Evolutionary conservation across 192 early-diverging fungal species (phyloP).

Genomic region (Coemansia sp.): DNA sequence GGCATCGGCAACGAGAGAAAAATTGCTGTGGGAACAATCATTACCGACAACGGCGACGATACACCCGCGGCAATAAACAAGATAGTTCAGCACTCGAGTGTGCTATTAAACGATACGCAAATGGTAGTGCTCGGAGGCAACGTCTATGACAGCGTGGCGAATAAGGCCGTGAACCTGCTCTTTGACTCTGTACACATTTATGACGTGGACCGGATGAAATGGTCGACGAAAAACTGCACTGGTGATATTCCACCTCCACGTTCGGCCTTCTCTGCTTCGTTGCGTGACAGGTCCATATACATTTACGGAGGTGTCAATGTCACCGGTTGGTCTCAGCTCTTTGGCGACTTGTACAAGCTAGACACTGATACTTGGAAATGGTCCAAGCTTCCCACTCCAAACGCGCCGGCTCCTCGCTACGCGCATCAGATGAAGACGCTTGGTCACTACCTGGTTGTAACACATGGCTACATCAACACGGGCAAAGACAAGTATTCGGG

Average conservation of each 20-base stretch:
- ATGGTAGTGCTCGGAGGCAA: conserved; percentile 51
- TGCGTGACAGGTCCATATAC: conserved; percentile 25
- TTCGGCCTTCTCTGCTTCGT: conserved; percentile 27
- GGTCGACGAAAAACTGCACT: conserved; percentile 25
- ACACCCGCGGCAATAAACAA: conserved; percentile 20
- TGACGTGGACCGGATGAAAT: conserved; percentile 37
- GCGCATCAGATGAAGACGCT: conserved; percentile 53
- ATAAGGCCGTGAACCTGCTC: conserved; percentile 19
- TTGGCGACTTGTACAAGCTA: conserved; percentile 40
- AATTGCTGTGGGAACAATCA: conserved; percentile 25
- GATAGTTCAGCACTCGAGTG: conserved; percentile 38
- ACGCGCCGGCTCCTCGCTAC: conserved; percentile 34
- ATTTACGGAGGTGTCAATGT: conserved; percentile 47
- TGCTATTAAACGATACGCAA: conserved; percentile 37
- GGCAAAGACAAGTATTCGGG: conserved; percentile 10
- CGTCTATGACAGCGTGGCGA: conserved; percentile 1
- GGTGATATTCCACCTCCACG: conserved; percentile 37
- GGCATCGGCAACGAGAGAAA: too few species aligned
- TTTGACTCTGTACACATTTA: conserved; percentile 34
- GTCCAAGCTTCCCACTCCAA: conserved; percentile 33
- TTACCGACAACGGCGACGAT: conserved; percentile 23
- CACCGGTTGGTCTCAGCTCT: conserved; percentile 21
- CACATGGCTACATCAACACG: conserved; percentile 29
- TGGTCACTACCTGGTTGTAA: conserved; percentile 41
- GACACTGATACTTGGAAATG: conserved; percentile 39